phyloP scores from a whole-genome alignment of 495 filamentous ascomycete species.

The Apodospora peruviana region DNA sequence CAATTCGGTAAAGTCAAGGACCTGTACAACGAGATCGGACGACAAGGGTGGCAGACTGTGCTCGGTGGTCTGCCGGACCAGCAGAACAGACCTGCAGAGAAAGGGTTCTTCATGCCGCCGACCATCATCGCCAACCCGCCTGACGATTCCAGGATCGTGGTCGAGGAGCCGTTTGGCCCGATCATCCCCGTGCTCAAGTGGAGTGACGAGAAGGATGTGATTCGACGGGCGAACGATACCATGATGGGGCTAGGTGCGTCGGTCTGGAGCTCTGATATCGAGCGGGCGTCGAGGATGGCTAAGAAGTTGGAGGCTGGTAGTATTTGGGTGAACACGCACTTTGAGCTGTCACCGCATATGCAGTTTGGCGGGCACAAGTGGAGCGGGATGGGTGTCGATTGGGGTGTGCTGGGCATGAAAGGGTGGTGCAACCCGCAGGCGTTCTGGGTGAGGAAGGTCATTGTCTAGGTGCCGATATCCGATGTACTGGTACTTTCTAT shows the following conservation, averaged over 20 bases:
- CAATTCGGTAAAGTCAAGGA: slow-evolving; percentile 49
- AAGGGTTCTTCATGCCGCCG: slow-evolving; percentile 35
- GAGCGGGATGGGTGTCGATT: slow-evolving; percentile 53
- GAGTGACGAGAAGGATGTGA: slow-evolving; percentile 47
- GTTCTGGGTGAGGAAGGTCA: slow-evolving; percentile 14
- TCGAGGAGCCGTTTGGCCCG: slow-evolving; percentile 45
- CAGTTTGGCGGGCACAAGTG: slow-evolving; percentile 54
- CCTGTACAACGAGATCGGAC: slow-evolving; percentile 33
- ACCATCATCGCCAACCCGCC: slow-evolving; percentile 40
- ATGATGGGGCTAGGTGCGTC: slow-evolving; percentile 50
- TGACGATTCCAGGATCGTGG: slow-evolving; percentile 32
- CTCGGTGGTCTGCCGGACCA: not conserved
- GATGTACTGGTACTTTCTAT: no score
- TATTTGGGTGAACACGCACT: slow-evolving; percentile 52
- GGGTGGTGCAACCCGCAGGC: slow-evolving; percentile 45
- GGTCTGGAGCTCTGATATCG: slow-evolving; percentile 47
- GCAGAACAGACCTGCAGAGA: slow-evolving; percentile 6
- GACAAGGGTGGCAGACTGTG: slow-evolving; percentile 29
- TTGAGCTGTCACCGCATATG: slow-evolving; percentile 30
- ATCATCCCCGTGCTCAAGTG: slow-evolving; percentile 51
- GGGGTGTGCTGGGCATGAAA: slow-evolving; percentile 43
- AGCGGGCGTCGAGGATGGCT: slow-evolving; percentile 42
- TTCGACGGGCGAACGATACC: slow-evolving; percentile 45
- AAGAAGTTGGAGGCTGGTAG: slow-evolving; percentile 44
- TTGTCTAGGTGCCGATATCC: no score